Base-by-base conservation (phyloP, 2,329 filamentous ascomycete genomes). In the Graphium sp. region DNA sequence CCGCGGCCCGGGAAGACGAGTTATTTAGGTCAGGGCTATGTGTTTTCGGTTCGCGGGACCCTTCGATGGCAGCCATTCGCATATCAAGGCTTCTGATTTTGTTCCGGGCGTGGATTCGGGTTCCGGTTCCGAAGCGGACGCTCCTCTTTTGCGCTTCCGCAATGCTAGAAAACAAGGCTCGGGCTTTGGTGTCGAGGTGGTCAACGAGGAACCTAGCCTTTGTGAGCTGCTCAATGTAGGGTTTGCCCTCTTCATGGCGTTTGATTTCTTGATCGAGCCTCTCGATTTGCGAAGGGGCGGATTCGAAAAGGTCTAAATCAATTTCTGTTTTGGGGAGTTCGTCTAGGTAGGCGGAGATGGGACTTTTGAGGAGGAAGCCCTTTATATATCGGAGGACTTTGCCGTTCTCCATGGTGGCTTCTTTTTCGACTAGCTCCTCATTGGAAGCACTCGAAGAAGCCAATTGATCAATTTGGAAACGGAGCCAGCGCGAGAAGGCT, bases 401-500 rank as follows among this genome's bases (percentile, higher is more conserved):
- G 11, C 61, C 59, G 28, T 78, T 66, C 37, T 92, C 80, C 34
- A 91, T 69, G 0, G 70, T 68, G 1, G 77, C 72, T 39, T 89
- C 80, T 38, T 78, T 79, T 34, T 87, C 83, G 15, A 73, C 65
- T 24, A 79, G 60, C 37, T 94, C 87, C 14, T 83, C 73, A 6
- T 60, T 62, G 11, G 62, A 59, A 0, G 72, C 39, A 56, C 39
- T 78, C 53, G 44, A 56, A 4, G 76, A 71, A 5, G 70, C 69
- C 25, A 87, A 66, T 10, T 76, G 67, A 37, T 91, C 81, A 33
- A 93, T 87, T 42, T 85, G 74, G 41, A 83, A 68, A 19, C 75
- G 72, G 28, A 95, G 57, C 87, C 87, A 95, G 30, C 64, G 61
- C 1, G 81, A 85, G 45, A 94, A 95, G 5, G 70, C 64, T 3